Evolutionary conservation across 179 eudicot species (phyloP).

Genomic region (Camellia oleifera): DNA sequence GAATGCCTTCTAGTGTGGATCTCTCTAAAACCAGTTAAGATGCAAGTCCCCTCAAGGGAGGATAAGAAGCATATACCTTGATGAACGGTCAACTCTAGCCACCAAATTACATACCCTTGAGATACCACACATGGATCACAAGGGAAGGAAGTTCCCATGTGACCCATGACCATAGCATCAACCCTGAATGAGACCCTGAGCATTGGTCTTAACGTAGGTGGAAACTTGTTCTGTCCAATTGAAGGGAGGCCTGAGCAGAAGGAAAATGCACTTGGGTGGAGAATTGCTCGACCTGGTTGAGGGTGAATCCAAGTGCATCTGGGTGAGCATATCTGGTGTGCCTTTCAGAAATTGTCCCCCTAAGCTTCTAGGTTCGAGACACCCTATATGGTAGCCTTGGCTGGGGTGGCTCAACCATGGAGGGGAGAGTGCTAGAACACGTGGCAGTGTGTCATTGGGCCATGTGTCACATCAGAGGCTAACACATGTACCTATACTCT

Average conservation of each 20-base stretch:
- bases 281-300: constrained; percentile 3
- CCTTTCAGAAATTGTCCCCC: background rate
- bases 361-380: background rate
- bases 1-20: too few species aligned
- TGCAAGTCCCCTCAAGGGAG: background rate
- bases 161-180: background rate
- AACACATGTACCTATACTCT: background rate
- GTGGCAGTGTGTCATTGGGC: background rate
- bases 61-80: background rate
- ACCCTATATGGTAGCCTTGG: background rate
- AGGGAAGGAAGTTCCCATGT: background rate
- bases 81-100: background rate
- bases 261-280: background rate
- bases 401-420: background rate
- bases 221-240: background rate
- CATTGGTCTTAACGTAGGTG: background rate
- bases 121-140: background rate
- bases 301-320: background rate
- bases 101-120: background rate
- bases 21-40: background rate
- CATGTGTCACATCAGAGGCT: too few species aligned
- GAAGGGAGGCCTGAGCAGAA: background rate
- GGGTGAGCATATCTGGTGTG: background rate
- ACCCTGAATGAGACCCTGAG: background rate
- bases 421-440: background rate